Percentiles rank a stretch among this genome's conserved stretches.
Evolutionary conservation across 768 basidiomycete species (phyloP).

Genomic region (Udeniomyces megalosporus): DNA sequence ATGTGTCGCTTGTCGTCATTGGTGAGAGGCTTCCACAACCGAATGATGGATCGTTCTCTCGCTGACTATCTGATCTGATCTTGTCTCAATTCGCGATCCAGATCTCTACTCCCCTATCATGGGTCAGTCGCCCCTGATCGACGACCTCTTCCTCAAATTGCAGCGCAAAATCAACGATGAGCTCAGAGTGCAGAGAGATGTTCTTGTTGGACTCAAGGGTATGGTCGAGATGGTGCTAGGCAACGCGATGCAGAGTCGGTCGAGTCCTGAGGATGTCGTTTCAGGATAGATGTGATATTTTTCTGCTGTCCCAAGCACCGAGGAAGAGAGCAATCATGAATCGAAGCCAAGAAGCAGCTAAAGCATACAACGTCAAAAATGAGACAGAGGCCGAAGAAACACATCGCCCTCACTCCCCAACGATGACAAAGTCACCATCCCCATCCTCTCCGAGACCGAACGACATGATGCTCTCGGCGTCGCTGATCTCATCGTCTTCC

Average conservation of each 20-base stretch:
- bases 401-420: no score
- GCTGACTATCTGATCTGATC: neutral
- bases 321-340: no score
- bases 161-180: conserved; percentile 73
- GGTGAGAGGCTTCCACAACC: conserved; percentile 49
- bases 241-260: conserved; percentile 6
- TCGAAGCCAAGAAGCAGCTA: no score
- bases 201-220: conserved; percentile 27
- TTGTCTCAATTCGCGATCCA: conserved; percentile 25
- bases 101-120: conserved; percentile 83
- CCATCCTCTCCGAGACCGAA: no score
- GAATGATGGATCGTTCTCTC: neutral
- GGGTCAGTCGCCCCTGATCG: conserved; percentile 88
- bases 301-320: no score
- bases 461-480: no score
- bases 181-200: conserved; percentile 70
- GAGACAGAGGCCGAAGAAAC: no score
- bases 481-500: neutral
- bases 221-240: conserved; percentile 15
- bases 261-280: no score
- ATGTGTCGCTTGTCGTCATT: conserved; percentile 61
- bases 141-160: conserved; percentile 63
- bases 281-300: no score
- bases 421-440: no score
- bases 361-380: no score